Evolutionary conservation across 768 basidiomycete species (phyloP), one percentile per base, ranked within the genome.

Genomic region (Mycena galericulata): DNA sequence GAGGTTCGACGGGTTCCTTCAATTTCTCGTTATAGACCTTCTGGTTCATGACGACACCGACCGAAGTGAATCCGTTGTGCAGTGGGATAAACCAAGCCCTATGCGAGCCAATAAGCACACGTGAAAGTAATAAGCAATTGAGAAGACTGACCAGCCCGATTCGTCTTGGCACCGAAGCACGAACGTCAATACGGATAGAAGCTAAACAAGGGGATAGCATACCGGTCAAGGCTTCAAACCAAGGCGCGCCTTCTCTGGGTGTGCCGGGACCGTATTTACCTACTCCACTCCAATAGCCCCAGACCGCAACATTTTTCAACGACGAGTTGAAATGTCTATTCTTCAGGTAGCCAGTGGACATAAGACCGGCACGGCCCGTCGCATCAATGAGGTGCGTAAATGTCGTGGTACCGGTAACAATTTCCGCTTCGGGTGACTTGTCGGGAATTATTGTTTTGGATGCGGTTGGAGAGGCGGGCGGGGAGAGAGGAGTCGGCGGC

Each of bases 371-470:
- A n/a, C 92, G 87, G 43, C 92, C 92, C 17, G 89, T 89, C 10
- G 92, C 92, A 74, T 94, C 92, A 24, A 94, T 85, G 27, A 94
- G 76, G 71, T 90, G 88, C 47, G 88, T 86, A 64, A 93, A 94
- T 1, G 82, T 81, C 18, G 90, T 91, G 29, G 82, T 83, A 12
- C 89, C 87, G 11, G 80, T 81, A 38, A 82, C 71, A 10, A 68
- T 58, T 4, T 59, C 46, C 2, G 76, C 53, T 17, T 72, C 38
- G 24, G 61, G 30, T 36, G 63, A 24, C 26, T 63, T 38, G 22
- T 60, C 46, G 62, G 70, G 54, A 45, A 53, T 41, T 55, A 45
- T 62, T 46, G 64, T 41, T 60, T n/a, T 77, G 12, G 77, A 77
- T 26, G 73, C 71, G 3, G 72, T 77, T 2, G 84, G 82, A 45